Conservation (phyloP, 768 basidiomycete genomes). For the Tephrocybe sp. region DNA sequence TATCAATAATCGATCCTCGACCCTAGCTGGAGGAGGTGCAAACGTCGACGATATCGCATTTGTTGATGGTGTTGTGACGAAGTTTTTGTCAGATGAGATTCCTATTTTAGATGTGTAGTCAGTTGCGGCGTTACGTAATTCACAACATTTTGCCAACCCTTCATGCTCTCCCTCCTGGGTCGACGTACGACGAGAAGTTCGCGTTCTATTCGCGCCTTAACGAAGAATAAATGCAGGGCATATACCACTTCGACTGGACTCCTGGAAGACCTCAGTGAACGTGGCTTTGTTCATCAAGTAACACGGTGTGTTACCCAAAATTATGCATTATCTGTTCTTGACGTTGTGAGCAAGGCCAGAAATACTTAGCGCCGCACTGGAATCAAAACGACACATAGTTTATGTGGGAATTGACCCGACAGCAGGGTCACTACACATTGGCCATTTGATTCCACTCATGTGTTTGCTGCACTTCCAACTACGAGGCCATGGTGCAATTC, state of each 20-base stretch:
- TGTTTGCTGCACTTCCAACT: slow-evolving; percentile 85
- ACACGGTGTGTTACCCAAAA: slow-evolving; percentile 33
- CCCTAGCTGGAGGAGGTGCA: slow-evolving; percentile 43
- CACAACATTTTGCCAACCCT: background rate
- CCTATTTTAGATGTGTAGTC: background rate
- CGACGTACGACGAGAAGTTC: slow-evolving; percentile 5
- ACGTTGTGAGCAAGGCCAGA: slow-evolving; percentile 34
- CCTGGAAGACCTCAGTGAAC: slow-evolving; percentile 41
- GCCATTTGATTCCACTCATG: slow-evolving; percentile 89
- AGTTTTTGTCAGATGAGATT: slow-evolving; percentile 39
- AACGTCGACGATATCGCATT: slow-evolving; percentile 41
- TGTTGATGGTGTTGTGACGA: slow-evolving; percentile 40
- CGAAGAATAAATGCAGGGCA: background rate
- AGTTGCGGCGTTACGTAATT: slow-evolving; percentile 19
- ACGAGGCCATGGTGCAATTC: slow-evolving; percentile 79
- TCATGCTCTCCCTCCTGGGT: slow-evolving; percentile 13
- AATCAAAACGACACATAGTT: slow-evolving; percentile 47
- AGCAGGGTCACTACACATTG: slow-evolving; percentile 86
- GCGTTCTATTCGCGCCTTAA: slow-evolving; percentile 2
- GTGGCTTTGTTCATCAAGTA: slow-evolving; percentile 50
- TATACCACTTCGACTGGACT: slow-evolving; percentile 20
- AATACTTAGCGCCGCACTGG: slow-evolving; percentile 37
- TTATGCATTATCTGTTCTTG: slow-evolving; percentile 2
- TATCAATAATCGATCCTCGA: background rate
- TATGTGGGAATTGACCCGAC: slow-evolving; percentile 96